Conservation (phyloP, 768 basidiomycete genomes). For the Lactifluus hygrophoroides region DNA sequence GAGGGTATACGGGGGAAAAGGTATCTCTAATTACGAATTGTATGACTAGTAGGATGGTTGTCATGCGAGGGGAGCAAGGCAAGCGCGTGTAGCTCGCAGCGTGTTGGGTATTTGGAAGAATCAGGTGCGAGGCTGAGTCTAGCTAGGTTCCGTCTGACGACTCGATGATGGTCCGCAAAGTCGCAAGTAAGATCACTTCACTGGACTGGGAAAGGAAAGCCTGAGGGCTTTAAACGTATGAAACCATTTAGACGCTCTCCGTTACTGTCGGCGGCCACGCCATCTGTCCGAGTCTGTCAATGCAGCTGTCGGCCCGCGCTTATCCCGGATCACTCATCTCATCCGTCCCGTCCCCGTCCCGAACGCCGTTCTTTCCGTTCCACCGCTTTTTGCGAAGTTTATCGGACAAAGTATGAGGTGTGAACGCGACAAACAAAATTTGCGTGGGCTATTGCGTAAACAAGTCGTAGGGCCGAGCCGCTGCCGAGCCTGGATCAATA, state of each 20-base stretch:
- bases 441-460: conserved; percentile 2
- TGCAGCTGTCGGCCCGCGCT: neutral
- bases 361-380: too few species aligned
- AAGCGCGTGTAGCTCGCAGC: neutral
- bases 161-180: neutral
- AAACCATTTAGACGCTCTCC: neutral
- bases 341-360: too few species aligned
- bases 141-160: neutral
- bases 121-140: neutral
- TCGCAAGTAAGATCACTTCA: neutral
- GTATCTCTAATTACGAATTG: neutral
- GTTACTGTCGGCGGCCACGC: too few species aligned
- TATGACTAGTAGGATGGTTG: neutral
- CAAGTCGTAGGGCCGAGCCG: neutral
- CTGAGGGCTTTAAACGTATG: neutral
- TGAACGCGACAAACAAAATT: neutral
- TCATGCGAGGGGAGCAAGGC: neutral
- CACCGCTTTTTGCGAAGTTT: too few species aligned
- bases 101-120: neutral
- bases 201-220: neutral
- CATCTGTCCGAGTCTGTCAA: too few species aligned
- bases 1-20: too few species aligned
- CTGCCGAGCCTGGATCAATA: neutral
- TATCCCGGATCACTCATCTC: neutral
- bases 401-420: neutral